Evolutionary conservation across 2,329 filamentous ascomycete species (phyloP).

Genomic region (Penicillium olsonii): DNA sequence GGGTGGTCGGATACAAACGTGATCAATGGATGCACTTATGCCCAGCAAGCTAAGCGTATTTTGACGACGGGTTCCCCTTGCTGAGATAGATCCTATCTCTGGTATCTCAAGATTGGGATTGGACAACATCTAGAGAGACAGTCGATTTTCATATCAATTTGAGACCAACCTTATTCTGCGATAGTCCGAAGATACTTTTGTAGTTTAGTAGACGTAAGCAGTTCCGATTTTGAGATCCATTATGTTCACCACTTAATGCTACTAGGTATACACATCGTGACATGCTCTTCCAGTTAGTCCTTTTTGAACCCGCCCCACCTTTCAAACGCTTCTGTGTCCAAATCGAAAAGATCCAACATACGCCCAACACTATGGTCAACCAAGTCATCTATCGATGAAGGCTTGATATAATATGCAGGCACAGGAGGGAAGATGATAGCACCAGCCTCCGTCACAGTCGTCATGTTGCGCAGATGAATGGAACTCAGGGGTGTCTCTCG

Average conservation of each 20-base stretch:
- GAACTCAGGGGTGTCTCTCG: slow-evolving; percentile 51
- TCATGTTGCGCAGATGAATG: slow-evolving; percentile 52
- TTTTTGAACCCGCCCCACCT: slow-evolving; percentile 28
- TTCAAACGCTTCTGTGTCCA: slow-evolving; percentile 44
- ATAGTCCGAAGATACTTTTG: too few relatives aligned
- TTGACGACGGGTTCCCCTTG: slow-evolving; percentile 35
- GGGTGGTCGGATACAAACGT: slow-evolving; percentile 41
- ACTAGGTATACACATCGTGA: not conserved
- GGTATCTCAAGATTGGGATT: not conserved
- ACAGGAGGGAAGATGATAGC: slow-evolving; percentile 51
- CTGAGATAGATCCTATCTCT: slow-evolving; percentile 1
- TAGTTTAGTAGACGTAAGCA: too few relatives aligned
- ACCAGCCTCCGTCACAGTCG: slow-evolving; percentile 37
- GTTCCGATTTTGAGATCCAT: too few relatives aligned
- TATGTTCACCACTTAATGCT: too few relatives aligned
- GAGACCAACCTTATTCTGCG: too few relatives aligned
- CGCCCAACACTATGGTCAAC: slow-evolving; percentile 50
- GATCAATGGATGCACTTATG: slow-evolving; percentile 45
- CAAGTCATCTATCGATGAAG: slow-evolving; percentile 44
- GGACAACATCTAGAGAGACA: too few relatives aligned
- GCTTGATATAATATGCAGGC: slow-evolving; percentile 47
- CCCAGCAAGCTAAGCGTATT: slow-evolving; percentile 44
- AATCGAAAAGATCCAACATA: slow-evolving; percentile 48
- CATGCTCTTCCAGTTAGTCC: not conserved
- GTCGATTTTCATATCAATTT: too few relatives aligned